Conservation (phyloP, 2,329 filamentous ascomycete species). For the Phyllosticta citribraziliensis region DNA sequence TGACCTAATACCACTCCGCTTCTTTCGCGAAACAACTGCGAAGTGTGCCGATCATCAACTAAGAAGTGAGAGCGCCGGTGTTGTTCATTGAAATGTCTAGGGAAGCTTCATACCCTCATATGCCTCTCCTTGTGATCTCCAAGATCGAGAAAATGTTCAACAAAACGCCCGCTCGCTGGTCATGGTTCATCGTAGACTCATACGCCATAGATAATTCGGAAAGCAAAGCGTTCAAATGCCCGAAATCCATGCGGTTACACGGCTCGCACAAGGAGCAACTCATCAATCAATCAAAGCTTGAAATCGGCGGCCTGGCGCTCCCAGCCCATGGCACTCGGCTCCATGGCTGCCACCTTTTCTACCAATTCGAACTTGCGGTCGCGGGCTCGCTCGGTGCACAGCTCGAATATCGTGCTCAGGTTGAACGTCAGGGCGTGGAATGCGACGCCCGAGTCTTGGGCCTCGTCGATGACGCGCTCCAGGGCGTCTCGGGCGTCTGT, state of each 20-base stretch:
- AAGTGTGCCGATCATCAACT: too few species aligned
- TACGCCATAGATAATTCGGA: background rate
- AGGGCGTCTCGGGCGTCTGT: slow-evolving; percentile 52
- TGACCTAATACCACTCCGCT: background rate
- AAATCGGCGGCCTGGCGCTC: slow-evolving; percentile 66
- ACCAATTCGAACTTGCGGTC: slow-evolving; percentile 62
- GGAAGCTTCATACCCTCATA: background rate
- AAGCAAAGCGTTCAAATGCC: background rate
- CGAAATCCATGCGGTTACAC: background rate
- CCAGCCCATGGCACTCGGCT: slow-evolving; percentile 47
- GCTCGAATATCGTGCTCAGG: slow-evolving; percentile 79
- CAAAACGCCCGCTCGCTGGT: background rate
- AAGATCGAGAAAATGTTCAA: background rate
- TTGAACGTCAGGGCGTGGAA: slow-evolving; percentile 85
- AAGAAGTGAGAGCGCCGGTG: too few species aligned
- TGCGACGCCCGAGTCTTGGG: slow-evolving; percentile 36
- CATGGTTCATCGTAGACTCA: background rate
- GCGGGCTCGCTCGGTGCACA: slow-evolving; percentile 69
- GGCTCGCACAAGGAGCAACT: background rate
- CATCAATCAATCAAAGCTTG: slow-evolving; percentile 47
- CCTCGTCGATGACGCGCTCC: slow-evolving; percentile 53
- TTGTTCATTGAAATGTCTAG: too few species aligned
- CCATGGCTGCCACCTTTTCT: slow-evolving; percentile 55
- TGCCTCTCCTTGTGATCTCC: too few species aligned
- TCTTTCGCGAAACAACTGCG: background rate